A percentile compares a stretch with the other conserved stretches of the same genome.
Conservation (phyloP, 2,329 filamentous ascomycete species). For the Pestalotiopsis sp. region DNA sequence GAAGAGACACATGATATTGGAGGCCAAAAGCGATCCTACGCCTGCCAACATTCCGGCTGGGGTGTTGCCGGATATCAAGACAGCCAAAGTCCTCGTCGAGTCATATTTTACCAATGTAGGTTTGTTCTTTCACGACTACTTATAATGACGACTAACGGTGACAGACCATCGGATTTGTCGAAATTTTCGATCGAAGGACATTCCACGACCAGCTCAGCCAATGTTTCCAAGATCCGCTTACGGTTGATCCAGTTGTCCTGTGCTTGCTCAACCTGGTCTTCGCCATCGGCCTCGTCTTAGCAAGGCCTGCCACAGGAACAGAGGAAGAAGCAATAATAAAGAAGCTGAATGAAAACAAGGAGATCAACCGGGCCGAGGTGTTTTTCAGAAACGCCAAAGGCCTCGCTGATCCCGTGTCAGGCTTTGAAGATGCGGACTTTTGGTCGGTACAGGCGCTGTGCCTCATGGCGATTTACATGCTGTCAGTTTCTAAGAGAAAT, state of each 20-base stretch:
- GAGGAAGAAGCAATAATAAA: conserved; percentile 53
- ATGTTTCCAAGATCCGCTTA: conserved; percentile 58
- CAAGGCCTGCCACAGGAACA: conserved; percentile 52
- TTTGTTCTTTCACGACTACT: not conserved
- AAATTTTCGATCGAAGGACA: conserved; percentile 56
- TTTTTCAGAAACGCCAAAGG: conserved; percentile 64
- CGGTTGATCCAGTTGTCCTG: conserved; percentile 51
- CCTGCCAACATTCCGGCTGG: conserved; percentile 48
- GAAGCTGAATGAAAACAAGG: conserved; percentile 46
- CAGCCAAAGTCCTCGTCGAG: conserved; percentile 55
- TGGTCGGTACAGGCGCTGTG: conserved; percentile 67
- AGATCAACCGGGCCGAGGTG: conserved; percentile 58
- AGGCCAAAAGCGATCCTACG: conserved; percentile 52
- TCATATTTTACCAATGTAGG: conserved; percentile 65
- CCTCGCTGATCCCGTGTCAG: conserved; percentile 45
- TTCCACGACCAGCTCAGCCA: conserved; percentile 53
- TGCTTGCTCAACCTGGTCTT: conserved; percentile 65
- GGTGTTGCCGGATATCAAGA: conserved; percentile 57
- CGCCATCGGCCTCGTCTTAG: conserved; percentile 63
- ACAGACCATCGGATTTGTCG: conserved; percentile 62
- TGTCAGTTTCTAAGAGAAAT: conserved; percentile 64
- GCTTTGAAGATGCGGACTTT: conserved; percentile 65
- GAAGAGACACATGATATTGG: conserved; percentile 58
- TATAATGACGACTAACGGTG: conserved; percentile 13
- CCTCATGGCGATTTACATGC: conserved; percentile 66